Evolutionary conservation across 192 early-diverging fungal genomes (phyloP), one percentile per base, ranked within the genome.

Genomic region (Backusella luteola): DNA sequence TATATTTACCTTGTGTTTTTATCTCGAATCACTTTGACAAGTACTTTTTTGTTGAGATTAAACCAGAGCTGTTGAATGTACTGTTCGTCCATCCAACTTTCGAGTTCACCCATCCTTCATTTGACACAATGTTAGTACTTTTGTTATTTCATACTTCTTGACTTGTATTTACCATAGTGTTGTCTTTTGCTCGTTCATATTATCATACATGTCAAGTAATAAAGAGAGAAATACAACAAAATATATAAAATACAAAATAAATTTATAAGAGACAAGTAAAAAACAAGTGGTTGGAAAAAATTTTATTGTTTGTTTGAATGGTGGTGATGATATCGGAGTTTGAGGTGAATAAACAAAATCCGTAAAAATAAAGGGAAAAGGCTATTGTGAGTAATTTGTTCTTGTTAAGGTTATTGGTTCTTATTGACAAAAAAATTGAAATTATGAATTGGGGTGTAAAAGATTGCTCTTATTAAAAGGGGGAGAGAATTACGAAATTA

Each of bases 41-140:
- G 86, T 4, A 99, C 96, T 46, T 89, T 82, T 82, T 98, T 94
- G 36, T 95, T 96, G 35, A 95, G 77, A 68, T 80, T 82, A 41
- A 90, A 94, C 97, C 97, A 99, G 19, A 95, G 76, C 77, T 90
- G 87, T 17, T 93, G 87, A 71, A 99, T 91, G 83, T 90, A 96
- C 68, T 90, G 93, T 77, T 99, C 96, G 79, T 97, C 96, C 98
- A 98, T 98, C 96, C 98, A 98, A 6, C 93, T 88, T 77, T 99
- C 98, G 23, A 99, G 89, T 76, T 98, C 96, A 59, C 96, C 96
- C 95, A 96, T 96, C 95, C 95, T 90, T 26, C 12, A 44, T 7
- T 39, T 39, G 38, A 44, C 42, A 49, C 5, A 49, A 17, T 44
- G 42, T 39, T 15, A 42, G n/a, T 5, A 46, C 14, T 44, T 26